Base-by-base conservation (phyloP, 768 basidiomycete species). In the Leucocoprinus leucothites region DNA sequence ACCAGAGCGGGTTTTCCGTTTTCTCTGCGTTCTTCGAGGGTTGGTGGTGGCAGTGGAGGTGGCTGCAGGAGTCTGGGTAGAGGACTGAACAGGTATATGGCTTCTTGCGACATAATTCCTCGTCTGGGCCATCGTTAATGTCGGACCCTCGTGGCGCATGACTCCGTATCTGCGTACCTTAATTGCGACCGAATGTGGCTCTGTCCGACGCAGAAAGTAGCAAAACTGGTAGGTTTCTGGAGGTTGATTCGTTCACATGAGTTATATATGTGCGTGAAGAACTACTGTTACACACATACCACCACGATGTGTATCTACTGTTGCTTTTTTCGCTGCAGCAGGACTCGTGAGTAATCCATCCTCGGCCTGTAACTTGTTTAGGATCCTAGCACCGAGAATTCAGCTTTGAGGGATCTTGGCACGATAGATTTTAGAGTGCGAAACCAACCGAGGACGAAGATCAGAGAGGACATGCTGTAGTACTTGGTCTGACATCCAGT, bases 191-290 rank as follows among this genome's bases (percentile, higher is more conserved):
- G 89, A 84, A 67, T 95, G 91, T 9, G 88, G 80, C 49, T 93
- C 91, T 2, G 83, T 85, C 69, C 85, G 86, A 21, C 91, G 82
- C 60, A 95, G 75, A 71, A 94, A 96, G 67, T 92, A 96, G 46
- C 89, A 92, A 66, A 92, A 94, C 60, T 96, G 94, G 64, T 95
- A 96, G 0, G 80, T 81, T 57, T 89, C 94, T 95, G 65, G 24
- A 52, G n/a, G 47, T 46, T 24, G 18, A 28, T 34, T 36, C 19
- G 35, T 44, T 36, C 38, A 18, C 50, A 42, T 48, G 40, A 31
- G 44, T 31, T 47, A 22, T 34, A 51, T 53, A 53, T 3, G 42
- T 38, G 7, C 13, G 14, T 19, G n/a, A 53, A 48, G 35, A 55
- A 52, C 48, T 49, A 48, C 5, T 31, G 31, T 9, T n/a, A 35